Percentiles rank a stretch among this genome's conserved stretches.
Evolutionary conservation across 352 stramenopile genomes (phyloP).

Genomic region (Phytophthora litchii): DNA sequence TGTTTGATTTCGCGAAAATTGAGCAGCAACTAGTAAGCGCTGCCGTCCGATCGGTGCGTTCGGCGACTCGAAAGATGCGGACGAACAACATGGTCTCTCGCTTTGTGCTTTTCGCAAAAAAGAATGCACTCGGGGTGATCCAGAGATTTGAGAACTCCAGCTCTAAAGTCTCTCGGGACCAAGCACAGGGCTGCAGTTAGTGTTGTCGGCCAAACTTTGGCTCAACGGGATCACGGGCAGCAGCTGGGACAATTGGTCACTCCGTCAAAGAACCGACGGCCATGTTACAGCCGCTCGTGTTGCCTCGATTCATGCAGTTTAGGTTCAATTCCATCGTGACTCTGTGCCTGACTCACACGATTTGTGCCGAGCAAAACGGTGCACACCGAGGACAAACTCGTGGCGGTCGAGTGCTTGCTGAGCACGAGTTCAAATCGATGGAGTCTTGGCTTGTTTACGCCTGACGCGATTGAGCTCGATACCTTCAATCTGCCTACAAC

Average conservation of each 20-base stretch:
- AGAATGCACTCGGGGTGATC: constrained; percentile 11
- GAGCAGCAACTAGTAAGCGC: constrained; percentile 11
- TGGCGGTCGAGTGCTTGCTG: constrained; percentile 12
- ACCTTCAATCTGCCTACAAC: constrained; percentile 18
- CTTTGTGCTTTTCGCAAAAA: constrained; percentile 14
- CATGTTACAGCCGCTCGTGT: constrained; percentile 14
- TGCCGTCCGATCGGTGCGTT: constrained; percentile 20
- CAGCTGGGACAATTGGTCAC: constrained; percentile 17
- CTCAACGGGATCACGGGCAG: constrained; percentile 28
- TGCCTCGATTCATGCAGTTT: constrained; percentile 16
- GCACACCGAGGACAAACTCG: constrained; percentile 12
- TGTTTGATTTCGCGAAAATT: constrained; percentile 5
- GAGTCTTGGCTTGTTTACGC: constrained; percentile 34
- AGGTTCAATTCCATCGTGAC: constrained; percentile 24
- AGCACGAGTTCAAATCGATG: constrained; percentile 34
- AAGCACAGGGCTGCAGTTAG: constrained; percentile 7
- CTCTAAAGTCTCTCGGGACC: constrained; percentile 11
- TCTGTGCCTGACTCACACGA: constrained; percentile 36
- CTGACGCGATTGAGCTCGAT: constrained; percentile 34
- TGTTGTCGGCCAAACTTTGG: constrained; percentile 9
- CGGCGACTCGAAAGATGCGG: constrained; percentile 32
- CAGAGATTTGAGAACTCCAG: constrained; percentile 32
- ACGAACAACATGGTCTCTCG: constrained; percentile 19
- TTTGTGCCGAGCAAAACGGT: constrained; percentile 15
- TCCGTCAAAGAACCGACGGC: constrained; percentile 14